Percentiles rank a stretch among this genome's conserved stretches.
Evolutionary conservation across 257 asterid species (phyloP).

Genomic region (Verbascum thapsus): DNA sequence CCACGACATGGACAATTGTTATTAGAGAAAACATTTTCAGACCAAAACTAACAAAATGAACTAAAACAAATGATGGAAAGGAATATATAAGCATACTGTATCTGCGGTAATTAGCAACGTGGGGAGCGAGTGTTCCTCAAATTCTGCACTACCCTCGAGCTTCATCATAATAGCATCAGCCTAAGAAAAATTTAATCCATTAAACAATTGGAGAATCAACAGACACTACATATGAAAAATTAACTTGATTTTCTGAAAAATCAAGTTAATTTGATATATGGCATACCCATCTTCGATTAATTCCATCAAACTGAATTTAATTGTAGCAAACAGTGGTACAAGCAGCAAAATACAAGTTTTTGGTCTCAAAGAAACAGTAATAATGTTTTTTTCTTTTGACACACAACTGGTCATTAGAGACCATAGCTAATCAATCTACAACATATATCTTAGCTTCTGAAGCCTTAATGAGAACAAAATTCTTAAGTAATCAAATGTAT

Average conservation of each 20-base stretch:
- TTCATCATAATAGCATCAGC: slow-evolving; percentile 73
- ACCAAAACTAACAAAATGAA: background rate
- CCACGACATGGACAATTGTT: too few relatives aligned
- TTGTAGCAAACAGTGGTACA: background rate
- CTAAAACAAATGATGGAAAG: slow-evolving; percentile 11
- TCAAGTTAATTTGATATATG: slow-evolving; percentile 11
- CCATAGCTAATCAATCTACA: background rate
- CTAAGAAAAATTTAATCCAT: slow-evolving; percentile 38
- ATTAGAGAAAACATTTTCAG: background rate
- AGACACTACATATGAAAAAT: slow-evolving; percentile 3
- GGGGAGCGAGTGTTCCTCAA: slow-evolving; percentile 46
- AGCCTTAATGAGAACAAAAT: background rate
- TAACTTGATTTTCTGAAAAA: background rate
- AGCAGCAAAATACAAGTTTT: slow-evolving; percentile 7
- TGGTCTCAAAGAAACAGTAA: background rate
- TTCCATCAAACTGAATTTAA: background rate
- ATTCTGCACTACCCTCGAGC: slow-evolving; percentile 39
- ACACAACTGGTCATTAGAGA: background rate
- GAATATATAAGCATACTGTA: slow-evolving; percentile 55
- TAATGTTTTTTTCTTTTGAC: background rate
- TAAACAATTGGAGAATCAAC: slow-evolving; percentile 11
- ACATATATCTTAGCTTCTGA: background rate
- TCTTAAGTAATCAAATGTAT: background rate
- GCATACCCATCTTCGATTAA: background rate
- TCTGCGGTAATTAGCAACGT: slow-evolving; percentile 84